Evolutionary conservation across 2,329 filamentous ascomycete species (phyloP), one percentile per base, ranked within the genome.

Genomic region (Emericellopsis cladophorae): DNA sequence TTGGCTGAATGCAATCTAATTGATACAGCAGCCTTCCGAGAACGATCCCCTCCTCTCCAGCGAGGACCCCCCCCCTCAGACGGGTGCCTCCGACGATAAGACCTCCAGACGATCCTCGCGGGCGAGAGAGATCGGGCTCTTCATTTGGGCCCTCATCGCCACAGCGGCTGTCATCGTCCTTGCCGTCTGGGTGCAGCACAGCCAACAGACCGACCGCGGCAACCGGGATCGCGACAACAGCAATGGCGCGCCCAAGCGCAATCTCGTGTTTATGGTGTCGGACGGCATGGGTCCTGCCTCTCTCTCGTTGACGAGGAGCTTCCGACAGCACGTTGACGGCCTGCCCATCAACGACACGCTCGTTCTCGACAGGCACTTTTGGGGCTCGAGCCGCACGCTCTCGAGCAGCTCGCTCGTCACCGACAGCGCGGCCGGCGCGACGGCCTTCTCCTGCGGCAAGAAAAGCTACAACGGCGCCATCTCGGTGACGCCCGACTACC

Each of bases 391-490:
- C 48, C 75, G 92, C 45, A 98, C 92, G 16, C 73, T 88, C 42
- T 94, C 86, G 40, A 81, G 77, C 49, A 87, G 75, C 54, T 90
- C 82, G 43, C 67, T 96, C 45, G 83, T 98, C 40, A 98, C 92
- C 2, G 92, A 98, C 61, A 94, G 85, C 44, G 92, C 92, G 5
- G 92, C 92, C n/a, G 92, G 92, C 31, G 92, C 92, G 4, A 98
- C 92, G 1, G 92, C 92, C 1, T 98, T 98, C 59, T 88, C 86
- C 3, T 98, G 92, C 54, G 90, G 79, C 16, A 65, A 72, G 55
- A 98, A 98, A 75, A 94, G 82, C 59, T 98, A 98, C 67, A 98
- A 98, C 55, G 88, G 88, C 37, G 92, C 92, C 49, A 96, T 98
- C 50, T 84, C 87, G 9, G 83, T 94, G 41, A 70, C 93, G 14